phyloP scores from a whole-genome alignment of 768 basidiomycete species.

The Boletales sp. region DNA sequence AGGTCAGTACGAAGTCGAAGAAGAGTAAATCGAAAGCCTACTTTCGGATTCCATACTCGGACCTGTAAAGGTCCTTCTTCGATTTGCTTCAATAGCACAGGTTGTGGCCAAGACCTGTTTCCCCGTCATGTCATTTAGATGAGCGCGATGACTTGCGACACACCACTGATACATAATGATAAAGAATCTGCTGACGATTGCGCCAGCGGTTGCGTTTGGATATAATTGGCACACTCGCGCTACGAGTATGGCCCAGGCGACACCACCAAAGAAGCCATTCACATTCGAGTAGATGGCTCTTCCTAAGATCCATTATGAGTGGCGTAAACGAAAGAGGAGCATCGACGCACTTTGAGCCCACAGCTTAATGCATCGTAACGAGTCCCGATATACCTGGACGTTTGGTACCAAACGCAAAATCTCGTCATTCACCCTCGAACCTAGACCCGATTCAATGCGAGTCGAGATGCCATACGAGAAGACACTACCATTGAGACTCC shows the following conservation, averaged over 20 bases:
- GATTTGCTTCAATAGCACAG: slow-evolving; percentile 94
- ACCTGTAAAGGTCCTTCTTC: slow-evolving; percentile 93
- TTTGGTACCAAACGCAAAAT: slow-evolving; percentile 94
- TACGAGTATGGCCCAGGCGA: slow-evolving; percentile 99
- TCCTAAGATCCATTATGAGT: slow-evolving; percentile 42
- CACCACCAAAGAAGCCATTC: slow-evolving; percentile 95
- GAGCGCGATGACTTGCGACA: slow-evolving; percentile 22
- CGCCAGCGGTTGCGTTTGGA: slow-evolving; percentile 90
- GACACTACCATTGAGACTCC: slow-evolving; percentile 81
- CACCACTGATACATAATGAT: slow-evolving; percentile 98
- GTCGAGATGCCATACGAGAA: slow-evolving; percentile 4
- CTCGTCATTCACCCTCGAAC: slow-evolving; percentile 93
- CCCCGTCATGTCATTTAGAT: slow-evolving; percentile 6
- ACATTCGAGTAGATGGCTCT: slow-evolving; percentile 98
- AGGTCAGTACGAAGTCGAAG: neutral
- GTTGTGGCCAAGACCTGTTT: slow-evolving; percentile 95
- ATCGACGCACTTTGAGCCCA: slow-evolving; percentile 89
- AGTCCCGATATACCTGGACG: slow-evolving; percentile 90
- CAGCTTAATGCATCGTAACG: slow-evolving; percentile 92
- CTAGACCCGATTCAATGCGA: slow-evolving; percentile 38
- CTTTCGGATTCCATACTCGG: slow-evolving; percentile 97
- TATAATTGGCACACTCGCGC: slow-evolving; percentile 99
- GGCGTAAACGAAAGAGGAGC: neutral
- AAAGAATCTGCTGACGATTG: slow-evolving; percentile 96
- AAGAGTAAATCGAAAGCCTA: slow-evolving; percentile 24